Conservation (phyloP, 495 filamentous ascomycete genomes). For the Entonaema liquescens region DNA sequence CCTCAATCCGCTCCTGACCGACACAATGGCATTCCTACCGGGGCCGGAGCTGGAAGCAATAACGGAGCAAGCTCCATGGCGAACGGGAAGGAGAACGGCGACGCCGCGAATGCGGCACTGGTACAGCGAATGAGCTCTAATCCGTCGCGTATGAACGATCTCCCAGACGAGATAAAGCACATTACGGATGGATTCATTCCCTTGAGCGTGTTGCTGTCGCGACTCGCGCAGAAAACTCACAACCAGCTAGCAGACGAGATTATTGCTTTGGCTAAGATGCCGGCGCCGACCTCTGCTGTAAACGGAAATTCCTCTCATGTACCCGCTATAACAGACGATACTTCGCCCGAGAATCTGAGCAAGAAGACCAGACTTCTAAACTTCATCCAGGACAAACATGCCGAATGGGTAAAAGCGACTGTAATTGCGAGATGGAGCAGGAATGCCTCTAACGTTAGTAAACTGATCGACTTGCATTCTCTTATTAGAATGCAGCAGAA, state of each 20-base stretch:
- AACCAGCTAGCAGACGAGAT: conserved; percentile 77
- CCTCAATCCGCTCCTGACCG: conserved; percentile 26
- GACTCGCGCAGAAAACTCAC: conserved; percentile 83
- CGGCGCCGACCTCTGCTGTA: conserved; percentile 54
- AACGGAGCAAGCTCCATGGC: conserved; percentile 32
- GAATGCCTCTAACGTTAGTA: conserved; percentile 77
- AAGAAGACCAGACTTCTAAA: conserved; percentile 84
- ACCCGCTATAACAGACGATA: conserved; percentile 56
- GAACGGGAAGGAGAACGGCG: conserved; percentile 40
- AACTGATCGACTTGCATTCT: conserved; percentile 81
- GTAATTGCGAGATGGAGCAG: conserved; percentile 89
- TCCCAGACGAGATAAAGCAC: conserved; percentile 79
- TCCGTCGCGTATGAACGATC: conserved; percentile 55
- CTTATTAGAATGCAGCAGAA: conserved; percentile 71
- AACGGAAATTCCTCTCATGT: conserved; percentile 60
- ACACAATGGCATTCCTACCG: conserved; percentile 28
- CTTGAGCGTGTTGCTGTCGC: conserved; percentile 71
- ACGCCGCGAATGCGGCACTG: conserved; percentile 33
- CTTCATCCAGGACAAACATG: conserved; percentile 66
- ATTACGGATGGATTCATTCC: conserved; percentile 79
- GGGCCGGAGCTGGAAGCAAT: conserved; percentile 13
- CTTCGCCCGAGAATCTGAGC: conserved; percentile 69
- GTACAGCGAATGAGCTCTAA: conserved; percentile 16
- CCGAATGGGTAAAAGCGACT: conserved; percentile 84
- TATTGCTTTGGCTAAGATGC: conserved; percentile 71